Evolutionary conservation across 805 yeast genomes (phyloP).

Genomic region (Middelhovenomyces tepae): DNA sequence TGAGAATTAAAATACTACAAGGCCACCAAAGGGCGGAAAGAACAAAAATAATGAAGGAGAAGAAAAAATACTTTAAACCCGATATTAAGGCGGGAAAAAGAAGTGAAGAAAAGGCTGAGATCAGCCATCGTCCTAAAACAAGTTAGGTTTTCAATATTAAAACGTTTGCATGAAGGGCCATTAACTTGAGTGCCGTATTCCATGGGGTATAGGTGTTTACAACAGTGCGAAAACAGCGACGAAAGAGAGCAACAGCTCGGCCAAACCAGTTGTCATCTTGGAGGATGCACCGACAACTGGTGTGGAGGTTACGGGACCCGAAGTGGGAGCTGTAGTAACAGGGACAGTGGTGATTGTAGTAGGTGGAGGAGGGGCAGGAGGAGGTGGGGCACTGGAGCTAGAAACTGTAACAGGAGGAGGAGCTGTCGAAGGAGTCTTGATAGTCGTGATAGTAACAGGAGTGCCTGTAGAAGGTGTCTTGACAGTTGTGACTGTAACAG

Average conservation of each 20-base stretch:
- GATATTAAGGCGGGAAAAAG: not conserved
- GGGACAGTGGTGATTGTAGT: slow-evolving; percentile 4
- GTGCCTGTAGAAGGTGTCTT: not conserved
- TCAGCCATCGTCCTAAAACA: not conserved
- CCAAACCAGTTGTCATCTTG: not conserved
- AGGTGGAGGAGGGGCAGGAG: slow-evolving; percentile 7
- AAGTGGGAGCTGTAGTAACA: slow-evolving; percentile 1
- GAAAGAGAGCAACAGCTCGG: slow-evolving; percentile 1
- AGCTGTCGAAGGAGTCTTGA: slow-evolving; percentile 1
- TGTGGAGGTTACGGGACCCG: not conserved
- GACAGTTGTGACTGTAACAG: slow-evolving; percentile 3
- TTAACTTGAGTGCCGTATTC: not conserved
- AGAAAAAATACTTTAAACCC: not conserved
- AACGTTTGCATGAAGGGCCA: not conserved
- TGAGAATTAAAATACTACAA: no score
- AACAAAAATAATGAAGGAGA: not conserved
- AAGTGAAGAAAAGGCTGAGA: not conserved
- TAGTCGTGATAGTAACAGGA: slow-evolving; percentile 1
- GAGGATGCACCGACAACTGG: slow-evolving; percentile 2
- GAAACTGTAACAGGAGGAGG: slow-evolving; percentile 2
- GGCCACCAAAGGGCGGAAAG: not conserved
- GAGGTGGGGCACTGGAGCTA: slow-evolving; percentile 5
- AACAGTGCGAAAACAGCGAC: not conserved
- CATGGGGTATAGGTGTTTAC: no score
- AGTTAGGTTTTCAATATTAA: not conserved